Percentiles rank a stretch among this genome's conserved stretches.
Evolutionary conservation across 2,329 filamentous ascomycete species (phyloP).

Genomic region (Ceratocystis harringtonii): DNA sequence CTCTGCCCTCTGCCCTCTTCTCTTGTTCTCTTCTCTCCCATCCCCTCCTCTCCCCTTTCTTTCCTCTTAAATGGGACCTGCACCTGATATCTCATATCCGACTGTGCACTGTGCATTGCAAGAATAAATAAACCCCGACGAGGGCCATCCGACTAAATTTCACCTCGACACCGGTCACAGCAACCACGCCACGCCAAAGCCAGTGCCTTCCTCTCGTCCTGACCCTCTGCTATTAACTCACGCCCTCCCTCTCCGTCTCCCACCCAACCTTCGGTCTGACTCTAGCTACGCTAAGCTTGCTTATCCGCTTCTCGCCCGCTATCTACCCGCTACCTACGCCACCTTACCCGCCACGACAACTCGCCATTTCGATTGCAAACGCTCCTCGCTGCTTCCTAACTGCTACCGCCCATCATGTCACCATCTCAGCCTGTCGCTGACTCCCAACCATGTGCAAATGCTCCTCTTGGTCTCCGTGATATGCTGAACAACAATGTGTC

Average conservation of each 20-base stretch:
- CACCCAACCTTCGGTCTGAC: too few relatives aligned
- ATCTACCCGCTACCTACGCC: not conserved
- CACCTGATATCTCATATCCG: not conserved
- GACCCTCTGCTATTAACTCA: not conserved
- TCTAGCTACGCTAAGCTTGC: too few relatives aligned
- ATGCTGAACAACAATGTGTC: constrained; percentile 13
- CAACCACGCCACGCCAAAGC: not conserved
- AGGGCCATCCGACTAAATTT: not conserved
- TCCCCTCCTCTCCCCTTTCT: not conserved
- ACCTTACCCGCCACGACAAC: not conserved
- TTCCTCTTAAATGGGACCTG: not conserved
- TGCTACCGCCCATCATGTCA: not conserved
- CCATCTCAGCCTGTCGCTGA: not conserved
- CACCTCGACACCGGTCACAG: not conserved
- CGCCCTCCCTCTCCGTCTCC: not conserved
- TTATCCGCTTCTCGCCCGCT: not conserved
- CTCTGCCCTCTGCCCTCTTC: too few relatives aligned
- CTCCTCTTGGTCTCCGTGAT: constrained; percentile 15
- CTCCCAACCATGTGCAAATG: constrained; percentile 4
- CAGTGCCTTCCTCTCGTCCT: too few relatives aligned
- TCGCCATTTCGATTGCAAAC: too few relatives aligned
- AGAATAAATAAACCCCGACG: not conserved
- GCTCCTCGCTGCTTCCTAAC: not conserved
- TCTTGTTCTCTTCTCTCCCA: too few relatives aligned
- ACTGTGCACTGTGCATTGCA: not conserved